phyloP scores from a whole-genome alignment of 805 yeast genomes.

The Ogataea neopini region DNA sequence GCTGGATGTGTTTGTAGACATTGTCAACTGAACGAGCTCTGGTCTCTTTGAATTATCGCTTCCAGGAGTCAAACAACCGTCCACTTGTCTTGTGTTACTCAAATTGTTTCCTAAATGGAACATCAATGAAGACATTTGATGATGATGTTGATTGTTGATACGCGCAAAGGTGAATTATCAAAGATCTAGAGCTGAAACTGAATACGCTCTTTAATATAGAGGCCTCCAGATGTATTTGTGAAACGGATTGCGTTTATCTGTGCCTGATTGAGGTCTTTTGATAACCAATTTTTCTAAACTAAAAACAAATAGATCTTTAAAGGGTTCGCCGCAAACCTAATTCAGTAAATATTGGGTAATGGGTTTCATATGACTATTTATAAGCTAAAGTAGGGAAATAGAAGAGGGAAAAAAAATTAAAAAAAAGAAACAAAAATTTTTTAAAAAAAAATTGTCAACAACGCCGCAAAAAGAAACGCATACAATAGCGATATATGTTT shows the following conservation, averaged over 20 bases:
- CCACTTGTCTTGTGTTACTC: conserved; percentile 24
- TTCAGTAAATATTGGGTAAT: neutral
- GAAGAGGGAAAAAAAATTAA: conserved; percentile 13
- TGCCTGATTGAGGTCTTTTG: conserved; percentile 5
- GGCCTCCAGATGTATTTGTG: neutral
- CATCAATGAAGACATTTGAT: conserved; percentile 19
- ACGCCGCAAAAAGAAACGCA: conserved; percentile 13
- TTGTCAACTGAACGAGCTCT: conserved; percentile 2
- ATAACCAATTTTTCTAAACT: neutral
- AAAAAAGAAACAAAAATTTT: conserved; percentile 14
- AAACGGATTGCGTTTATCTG: neutral
- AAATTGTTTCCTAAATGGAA: conserved; percentile 14
- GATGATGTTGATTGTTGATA: neutral
- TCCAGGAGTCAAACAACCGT: conserved; percentile 31
- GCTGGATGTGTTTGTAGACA: neutral
- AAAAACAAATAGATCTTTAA: neutral
- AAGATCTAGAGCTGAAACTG: neutral
- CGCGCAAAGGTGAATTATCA: conserved; percentile 2
- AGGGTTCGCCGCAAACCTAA: neutral
- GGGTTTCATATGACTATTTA: conserved; percentile 16
- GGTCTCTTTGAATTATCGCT: conserved; percentile 14
- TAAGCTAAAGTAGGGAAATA: conserved; percentile 10
- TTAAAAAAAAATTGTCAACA: conserved; percentile 9
- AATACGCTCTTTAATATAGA: conserved; percentile 2
- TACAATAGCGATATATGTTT: conserved; percentile 9